These are phyloP conservation scores for Schizophyllum amplum DNA, from an alignment of 1,284 basidiomycete species.

Conservation along the genomic window DNA sequence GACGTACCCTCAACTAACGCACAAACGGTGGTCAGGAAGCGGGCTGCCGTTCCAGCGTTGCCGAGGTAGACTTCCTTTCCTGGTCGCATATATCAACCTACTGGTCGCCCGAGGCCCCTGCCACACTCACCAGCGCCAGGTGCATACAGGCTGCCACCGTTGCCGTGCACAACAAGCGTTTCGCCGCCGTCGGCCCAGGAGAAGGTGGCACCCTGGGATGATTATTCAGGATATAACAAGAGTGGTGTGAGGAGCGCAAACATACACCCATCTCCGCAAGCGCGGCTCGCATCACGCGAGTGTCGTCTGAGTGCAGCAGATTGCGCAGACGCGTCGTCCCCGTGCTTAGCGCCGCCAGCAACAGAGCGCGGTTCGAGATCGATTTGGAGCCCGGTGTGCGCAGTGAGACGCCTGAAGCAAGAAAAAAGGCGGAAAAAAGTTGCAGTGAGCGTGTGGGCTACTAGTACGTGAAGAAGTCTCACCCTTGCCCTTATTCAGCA, in stretches of 20 bases:
- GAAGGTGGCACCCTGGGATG: slow-evolving; percentile 65
- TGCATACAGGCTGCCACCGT: slow-evolving; percentile 72
- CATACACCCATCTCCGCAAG: slow-evolving; percentile 68
- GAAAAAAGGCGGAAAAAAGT: slow-evolving; percentile 12
- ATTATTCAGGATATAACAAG: slow-evolving; percentile 8
- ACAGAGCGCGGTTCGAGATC: slow-evolving; percentile 92
- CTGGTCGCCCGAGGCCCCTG: too few relatives aligned
- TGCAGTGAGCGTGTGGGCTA: too few relatives aligned
- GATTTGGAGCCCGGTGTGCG: slow-evolving; percentile 95
- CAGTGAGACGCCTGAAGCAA: slow-evolving; percentile 59
- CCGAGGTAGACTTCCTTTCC: slow-evolving; percentile 92
- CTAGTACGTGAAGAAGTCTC: slow-evolving; percentile 5
- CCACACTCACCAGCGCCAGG: slow-evolving; percentile 32
- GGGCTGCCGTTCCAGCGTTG: slow-evolving; percentile 96
- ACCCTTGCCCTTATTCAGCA: slow-evolving; percentile 73
- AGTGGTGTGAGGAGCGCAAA: background rate
- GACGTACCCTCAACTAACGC: slow-evolving; percentile 56
- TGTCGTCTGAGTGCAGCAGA: slow-evolving; percentile 95
- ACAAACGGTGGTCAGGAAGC: slow-evolving; percentile 96
- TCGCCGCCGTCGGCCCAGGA: slow-evolving; percentile 87
- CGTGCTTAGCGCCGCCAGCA: slow-evolving; percentile 86
- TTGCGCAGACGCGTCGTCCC: slow-evolving; percentile 89
- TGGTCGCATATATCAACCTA: slow-evolving; percentile 17
- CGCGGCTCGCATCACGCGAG: slow-evolving; percentile 98
- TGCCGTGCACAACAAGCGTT: slow-evolving; percentile 88